Percentiles rank a stretch among this genome's conserved stretches.
Evolutionary conservation across 2,329 filamentous ascomycete genomes (phyloP).

Genomic region (Fusarium burgessii): DNA sequence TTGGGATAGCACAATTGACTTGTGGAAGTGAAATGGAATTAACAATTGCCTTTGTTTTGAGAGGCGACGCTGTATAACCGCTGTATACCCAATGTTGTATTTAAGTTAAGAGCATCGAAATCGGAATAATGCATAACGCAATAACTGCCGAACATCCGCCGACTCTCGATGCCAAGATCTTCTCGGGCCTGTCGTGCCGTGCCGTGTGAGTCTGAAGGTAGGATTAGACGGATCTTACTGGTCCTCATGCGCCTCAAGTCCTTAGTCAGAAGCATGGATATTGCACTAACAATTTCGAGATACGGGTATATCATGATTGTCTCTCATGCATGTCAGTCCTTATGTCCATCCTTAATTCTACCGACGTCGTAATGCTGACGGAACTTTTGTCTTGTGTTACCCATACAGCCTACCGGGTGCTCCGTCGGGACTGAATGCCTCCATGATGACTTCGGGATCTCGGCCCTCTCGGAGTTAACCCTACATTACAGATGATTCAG

Average conservation of each 20-base stretch:
- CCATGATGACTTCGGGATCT: slow-evolving; percentile 8
- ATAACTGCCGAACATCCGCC: slow-evolving; percentile 16
- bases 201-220: background rate
- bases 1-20: too few species aligned
- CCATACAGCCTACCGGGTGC: background rate
- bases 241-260: background rate
- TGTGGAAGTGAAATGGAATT: background rate
- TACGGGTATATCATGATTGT: background rate
- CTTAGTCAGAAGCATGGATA: background rate
- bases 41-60: too few species aligned
- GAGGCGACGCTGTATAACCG: background rate
- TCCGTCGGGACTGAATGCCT: background rate
- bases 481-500: background rate
- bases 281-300: background rate
- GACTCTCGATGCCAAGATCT: slow-evolving; percentile 3
- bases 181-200: slow-evolving; percentile 9
- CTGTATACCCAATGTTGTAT: background rate
- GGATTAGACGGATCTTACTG: background rate
- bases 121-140: background rate
- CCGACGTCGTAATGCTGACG: background rate
- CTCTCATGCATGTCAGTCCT: background rate
- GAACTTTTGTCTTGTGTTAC: slow-evolving; percentile 6
- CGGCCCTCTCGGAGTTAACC: slow-evolving; percentile 1
- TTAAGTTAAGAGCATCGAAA: background rate
- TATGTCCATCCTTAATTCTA: background rate